These are phyloP conservation scores for Cnidoscolus chayamansa DNA, from an alignment of 441 rosid genomes.

Conservation along the genomic window DNA sequence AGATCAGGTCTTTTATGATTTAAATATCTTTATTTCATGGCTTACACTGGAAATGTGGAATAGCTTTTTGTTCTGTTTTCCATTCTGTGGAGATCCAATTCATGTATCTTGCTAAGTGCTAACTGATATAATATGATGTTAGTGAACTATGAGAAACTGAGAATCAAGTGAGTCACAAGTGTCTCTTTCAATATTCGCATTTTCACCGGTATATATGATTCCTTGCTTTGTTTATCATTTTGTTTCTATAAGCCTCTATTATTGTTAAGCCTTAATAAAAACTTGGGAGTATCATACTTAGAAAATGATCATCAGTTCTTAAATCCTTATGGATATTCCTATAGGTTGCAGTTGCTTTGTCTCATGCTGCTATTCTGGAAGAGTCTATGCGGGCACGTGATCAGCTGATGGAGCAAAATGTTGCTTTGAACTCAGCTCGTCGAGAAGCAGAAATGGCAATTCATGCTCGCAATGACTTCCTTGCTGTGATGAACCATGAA, in stretches of 20 bases:
- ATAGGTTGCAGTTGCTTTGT: constrained; percentile 95
- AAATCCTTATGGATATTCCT: constrained; percentile 18
- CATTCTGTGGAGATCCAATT: background rate
- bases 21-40: constrained; percentile 8
- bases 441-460: constrained; percentile 84
- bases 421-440: constrained; percentile 71
- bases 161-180: background rate
- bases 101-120: too few species aligned
- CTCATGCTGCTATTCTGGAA: constrained; percentile 92
- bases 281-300: constrained; percentile 1
- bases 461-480: constrained; percentile 87
- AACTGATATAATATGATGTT: background rate
- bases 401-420: constrained; percentile 79
- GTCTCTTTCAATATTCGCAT: background rate
- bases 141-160: background rate
- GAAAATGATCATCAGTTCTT: constrained; percentile 7
- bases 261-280: background rate
- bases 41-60: background rate
- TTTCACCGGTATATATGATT: background rate
- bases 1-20: constrained; percentile 64
- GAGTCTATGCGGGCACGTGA: constrained; percentile 87
- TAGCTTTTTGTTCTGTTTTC: background rate
- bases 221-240: background rate
- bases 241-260: background rate
- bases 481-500: constrained; percentile 96